A percentile compares a stretch with the other conserved stretches of the same genome.
Evolutionary conservation across 768 basidiomycete genomes (phyloP).

Genomic region (Boletales sp.): DNA sequence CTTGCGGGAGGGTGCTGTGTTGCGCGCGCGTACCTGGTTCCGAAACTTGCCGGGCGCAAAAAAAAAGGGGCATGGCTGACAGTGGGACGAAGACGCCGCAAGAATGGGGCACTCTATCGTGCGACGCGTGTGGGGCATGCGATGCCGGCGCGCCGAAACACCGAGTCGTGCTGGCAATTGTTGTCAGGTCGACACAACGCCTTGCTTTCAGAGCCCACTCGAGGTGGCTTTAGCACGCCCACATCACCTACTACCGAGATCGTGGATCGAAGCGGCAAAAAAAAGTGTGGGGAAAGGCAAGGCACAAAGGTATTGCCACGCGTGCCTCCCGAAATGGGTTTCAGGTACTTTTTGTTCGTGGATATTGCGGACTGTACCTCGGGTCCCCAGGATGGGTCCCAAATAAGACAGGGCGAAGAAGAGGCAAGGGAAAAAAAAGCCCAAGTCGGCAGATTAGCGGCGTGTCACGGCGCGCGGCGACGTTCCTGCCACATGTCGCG

Average conservation of each 20-base stretch:
- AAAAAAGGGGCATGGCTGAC: too few species aligned
- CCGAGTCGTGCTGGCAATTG: neutral
- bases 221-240: neutral
- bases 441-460: neutral
- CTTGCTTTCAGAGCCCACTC: too few species aligned
- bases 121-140: too few species aligned
- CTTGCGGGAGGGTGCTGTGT: neutral
- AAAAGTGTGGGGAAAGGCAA: conserved; percentile 8
- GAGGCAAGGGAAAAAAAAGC: too few species aligned
- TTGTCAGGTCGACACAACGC: conserved; percentile 4
- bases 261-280: neutral
- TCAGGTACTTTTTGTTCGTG: neutral
- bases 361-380: neutral
- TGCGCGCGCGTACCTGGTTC: conserved; percentile 3
- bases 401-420: neutral
- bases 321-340: neutral
- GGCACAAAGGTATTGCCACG: neutral
- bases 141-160: too few species aligned
- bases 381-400: neutral
- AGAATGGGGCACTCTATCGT: neutral
- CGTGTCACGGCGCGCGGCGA: conserved; percentile 4
- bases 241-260: conserved; percentile 1
- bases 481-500: conserved; percentile 5
- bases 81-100: neutral
- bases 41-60: too few species aligned